These are phyloP conservation scores for Fusarium coffeatum DNA, from an alignment of 2,329 filamentous ascomycete species.

Conservation along the genomic window DNA sequence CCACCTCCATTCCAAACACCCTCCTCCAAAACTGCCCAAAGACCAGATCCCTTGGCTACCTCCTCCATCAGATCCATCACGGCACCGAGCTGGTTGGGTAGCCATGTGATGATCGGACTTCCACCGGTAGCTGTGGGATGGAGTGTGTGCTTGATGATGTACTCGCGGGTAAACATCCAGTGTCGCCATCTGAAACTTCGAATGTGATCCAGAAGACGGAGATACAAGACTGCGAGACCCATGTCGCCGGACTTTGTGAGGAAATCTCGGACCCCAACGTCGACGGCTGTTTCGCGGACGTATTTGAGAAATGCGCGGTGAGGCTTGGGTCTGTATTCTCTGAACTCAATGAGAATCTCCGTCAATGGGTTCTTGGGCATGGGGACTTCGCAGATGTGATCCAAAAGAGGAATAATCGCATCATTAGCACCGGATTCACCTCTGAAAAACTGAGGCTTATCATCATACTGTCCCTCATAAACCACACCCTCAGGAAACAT, in stretches of 20 bases:
- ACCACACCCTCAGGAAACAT: conserved; percentile 95
- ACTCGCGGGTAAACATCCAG: conserved; percentile 87
- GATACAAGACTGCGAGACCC: conserved; percentile 68
- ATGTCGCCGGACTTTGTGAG: conserved; percentile 46
- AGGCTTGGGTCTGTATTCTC: conserved; percentile 87
- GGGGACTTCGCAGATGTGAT: conserved; percentile 84
- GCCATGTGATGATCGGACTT: conserved; percentile 85
- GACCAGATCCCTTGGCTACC: conserved; percentile 58
- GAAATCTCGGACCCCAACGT: conserved; percentile 68
- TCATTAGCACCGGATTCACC: conserved; percentile 96
- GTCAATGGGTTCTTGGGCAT: conserved; percentile 94
- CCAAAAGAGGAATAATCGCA: conserved; percentile 90
- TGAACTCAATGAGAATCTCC: conserved; percentile 87
- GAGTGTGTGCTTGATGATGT: conserved; percentile 80
- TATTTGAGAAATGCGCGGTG: conserved; percentile 86
- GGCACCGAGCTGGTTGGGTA: conserved; percentile 83
- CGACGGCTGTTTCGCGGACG: conserved; percentile 65
- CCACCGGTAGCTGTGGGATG: conserved; percentile 85
- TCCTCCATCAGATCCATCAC: conserved; percentile 77
- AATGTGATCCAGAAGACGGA: conserved; percentile 77
- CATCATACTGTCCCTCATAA: conserved; percentile 83
- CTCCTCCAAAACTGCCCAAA: conserved; percentile 36
- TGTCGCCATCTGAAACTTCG: conserved; percentile 86
- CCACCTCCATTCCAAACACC: conserved; percentile 34
- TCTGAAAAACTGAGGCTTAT: conserved; percentile 80